A percentile compares a stretch with the other conserved stretches of the same genome.
Evolutionary conservation across 2,329 filamentous ascomycete genomes (phyloP).

Genomic region (Rosellinia necatrix): DNA sequence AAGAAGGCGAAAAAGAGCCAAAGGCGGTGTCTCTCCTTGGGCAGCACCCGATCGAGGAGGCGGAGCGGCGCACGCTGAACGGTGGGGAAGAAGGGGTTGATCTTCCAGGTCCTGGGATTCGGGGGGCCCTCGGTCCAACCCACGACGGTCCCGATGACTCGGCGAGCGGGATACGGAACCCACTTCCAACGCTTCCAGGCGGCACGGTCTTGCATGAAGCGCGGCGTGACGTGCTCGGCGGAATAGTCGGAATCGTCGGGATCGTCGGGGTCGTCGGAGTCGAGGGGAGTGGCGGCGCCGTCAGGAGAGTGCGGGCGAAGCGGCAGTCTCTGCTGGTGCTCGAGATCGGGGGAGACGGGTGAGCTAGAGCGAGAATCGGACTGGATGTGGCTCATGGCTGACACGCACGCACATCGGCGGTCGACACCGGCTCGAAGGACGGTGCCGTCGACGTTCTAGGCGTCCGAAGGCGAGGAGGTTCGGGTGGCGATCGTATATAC

Average conservation of each 20-base stretch:
- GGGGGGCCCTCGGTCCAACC: conserved; percentile 62
- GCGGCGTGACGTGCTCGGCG: conserved; percentile 49
- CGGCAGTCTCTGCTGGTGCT: conserved; percentile 33
- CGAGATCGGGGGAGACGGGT: conserved; percentile 33
- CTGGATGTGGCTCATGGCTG: conserved; percentile 21
- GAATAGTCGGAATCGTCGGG: conserved; percentile 51
- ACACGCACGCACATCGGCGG: conserved; percentile 11
- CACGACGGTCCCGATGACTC: conserved; percentile 47
- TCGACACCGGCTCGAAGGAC: conserved; percentile 1
- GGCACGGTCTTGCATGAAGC: conserved; percentile 62
- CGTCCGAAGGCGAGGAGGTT: too few relatives aligned
- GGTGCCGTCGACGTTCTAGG: background rate
- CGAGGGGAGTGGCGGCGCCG: conserved; percentile 44
- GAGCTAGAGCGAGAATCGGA: conserved; percentile 18
- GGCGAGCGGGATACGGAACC: conserved; percentile 61
- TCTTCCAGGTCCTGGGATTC: conserved; percentile 55
- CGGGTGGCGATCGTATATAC: background rate
- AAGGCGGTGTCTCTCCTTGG: conserved; percentile 62
- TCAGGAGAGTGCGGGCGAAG: conserved; percentile 35
- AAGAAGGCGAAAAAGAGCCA: conserved; percentile 64
- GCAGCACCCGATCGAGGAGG: conserved; percentile 66
- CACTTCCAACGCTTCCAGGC: conserved; percentile 59
- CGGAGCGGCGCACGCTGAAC: conserved; percentile 70
- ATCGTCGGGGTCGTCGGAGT: conserved; percentile 51
- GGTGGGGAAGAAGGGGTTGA: conserved; percentile 65